Conservation (phyloP, 805 yeast genomes). For the Metschnikowia arizonensis region DNA sequence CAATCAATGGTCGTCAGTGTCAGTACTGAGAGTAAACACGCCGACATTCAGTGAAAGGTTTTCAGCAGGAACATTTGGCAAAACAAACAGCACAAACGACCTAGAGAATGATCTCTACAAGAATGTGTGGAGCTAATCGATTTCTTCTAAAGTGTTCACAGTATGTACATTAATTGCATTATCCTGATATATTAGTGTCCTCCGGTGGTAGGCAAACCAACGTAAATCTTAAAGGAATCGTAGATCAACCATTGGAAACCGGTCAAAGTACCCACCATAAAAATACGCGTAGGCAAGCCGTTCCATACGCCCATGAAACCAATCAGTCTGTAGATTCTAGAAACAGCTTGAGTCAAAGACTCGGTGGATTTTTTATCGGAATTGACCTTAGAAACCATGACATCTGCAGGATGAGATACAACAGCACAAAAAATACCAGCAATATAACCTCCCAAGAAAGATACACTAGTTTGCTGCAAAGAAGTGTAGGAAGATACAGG, state of each 20-base stretch:
- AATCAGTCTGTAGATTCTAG: slow-evolving; percentile 72
- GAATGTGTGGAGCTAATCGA: slow-evolving; percentile 55
- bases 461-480: slow-evolving; percentile 86
- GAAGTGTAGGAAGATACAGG: slow-evolving; percentile 67
- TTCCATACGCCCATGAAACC: slow-evolving; percentile 94
- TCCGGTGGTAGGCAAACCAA: slow-evolving; percentile 95
- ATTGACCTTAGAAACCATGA: slow-evolving; percentile 91
- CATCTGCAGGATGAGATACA: slow-evolving; percentile 98
- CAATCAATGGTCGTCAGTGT: slow-evolving; percentile 12
- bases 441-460: slow-evolving; percentile 91
- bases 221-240: slow-evolving; percentile 91
- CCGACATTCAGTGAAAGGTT: slow-evolving; percentile 8
- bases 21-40: slow-evolving; percentile 1
- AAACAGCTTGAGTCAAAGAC: slow-evolving; percentile 59
- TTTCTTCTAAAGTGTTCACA: not conserved
- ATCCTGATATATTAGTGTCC: slow-evolving; percentile 25
- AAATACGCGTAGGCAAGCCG: slow-evolving; percentile 88
- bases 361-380: slow-evolving; percentile 65
- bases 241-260: slow-evolving; percentile 96
- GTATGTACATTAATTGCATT: not conserved
- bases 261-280: slow-evolving; percentile 96
- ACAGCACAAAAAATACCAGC: slow-evolving; percentile 97
- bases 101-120: slow-evolving; percentile 64
- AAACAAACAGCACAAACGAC: slow-evolving; percentile 4
- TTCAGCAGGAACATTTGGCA: slow-evolving; percentile 11